Percentiles rank a stretch among this genome's conserved stretches.
Evolutionary conservation across 2,329 filamentous ascomycete genomes (phyloP).

Genomic region (Ampelomyces quisqualis): DNA sequence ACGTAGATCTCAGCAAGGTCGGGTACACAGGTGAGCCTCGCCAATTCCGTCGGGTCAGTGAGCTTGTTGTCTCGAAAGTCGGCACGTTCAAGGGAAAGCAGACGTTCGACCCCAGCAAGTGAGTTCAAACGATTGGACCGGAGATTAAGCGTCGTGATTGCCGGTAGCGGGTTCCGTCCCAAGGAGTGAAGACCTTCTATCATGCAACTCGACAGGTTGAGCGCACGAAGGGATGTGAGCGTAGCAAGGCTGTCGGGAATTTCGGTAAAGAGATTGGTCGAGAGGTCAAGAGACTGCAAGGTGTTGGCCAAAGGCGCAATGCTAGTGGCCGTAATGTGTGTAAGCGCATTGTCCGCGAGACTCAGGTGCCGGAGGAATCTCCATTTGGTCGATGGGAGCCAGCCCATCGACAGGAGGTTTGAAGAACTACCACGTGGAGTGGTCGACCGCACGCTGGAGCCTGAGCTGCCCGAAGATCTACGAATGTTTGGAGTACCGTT

Average conservation of each 20-base stretch:
- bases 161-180: slow-evolving; percentile 80
- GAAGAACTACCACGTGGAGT: slow-evolving; percentile 68
- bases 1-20: slow-evolving; percentile 93
- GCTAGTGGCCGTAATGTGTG: slow-evolving; percentile 72
- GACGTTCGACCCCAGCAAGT: slow-evolving; percentile 83
- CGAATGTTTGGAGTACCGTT: slow-evolving; percentile 67
- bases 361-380: slow-evolving; percentile 90
- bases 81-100: slow-evolving; percentile 83
- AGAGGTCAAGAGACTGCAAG: slow-evolving; percentile 87
- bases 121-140: slow-evolving; percentile 84
- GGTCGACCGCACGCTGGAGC: slow-evolving; percentile 66
- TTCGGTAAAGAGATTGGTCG: slow-evolving; percentile 88
- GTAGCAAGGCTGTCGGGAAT: slow-evolving; percentile 88
- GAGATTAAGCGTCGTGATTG: slow-evolving; percentile 89
- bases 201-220: slow-evolving; percentile 97
- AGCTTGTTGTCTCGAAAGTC: slow-evolving; percentile 89
- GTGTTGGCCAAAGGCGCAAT: slow-evolving; percentile 82
- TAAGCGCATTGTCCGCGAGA: slow-evolving; percentile 87
- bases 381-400: slow-evolving; percentile 86
- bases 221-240: slow-evolving; percentile 80
- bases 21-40: slow-evolving; percentile 83
- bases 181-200: slow-evolving; percentile 91
- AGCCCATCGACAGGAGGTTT: slow-evolving; percentile 70
- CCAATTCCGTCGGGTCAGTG: slow-evolving; percentile 87
- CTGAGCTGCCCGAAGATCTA: slow-evolving; percentile 89